Percentiles rank a stretch among this genome's conserved stretches.
These are phyloP conservation scores for Shiraia bambusicola DNA, from an alignment of 2,329 filamentous ascomycete genomes.

Conservation along the genomic window DNA sequence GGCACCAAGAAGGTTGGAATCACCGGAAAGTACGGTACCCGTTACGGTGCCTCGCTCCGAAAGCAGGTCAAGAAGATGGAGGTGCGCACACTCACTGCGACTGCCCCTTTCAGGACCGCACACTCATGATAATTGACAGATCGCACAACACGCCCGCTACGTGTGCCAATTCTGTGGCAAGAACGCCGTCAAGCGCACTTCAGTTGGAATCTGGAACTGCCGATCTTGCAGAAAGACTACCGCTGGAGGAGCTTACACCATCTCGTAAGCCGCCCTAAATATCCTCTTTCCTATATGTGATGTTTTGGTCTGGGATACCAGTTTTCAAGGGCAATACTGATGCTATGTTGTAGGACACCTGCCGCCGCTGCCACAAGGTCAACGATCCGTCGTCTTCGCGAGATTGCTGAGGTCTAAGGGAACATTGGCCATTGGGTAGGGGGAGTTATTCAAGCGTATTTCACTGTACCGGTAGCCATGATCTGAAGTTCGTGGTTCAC, in stretches of 20 bases:
- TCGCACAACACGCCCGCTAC: slow-evolving; percentile 97
- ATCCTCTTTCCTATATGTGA: not conserved
- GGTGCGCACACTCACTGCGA: slow-evolving; percentile 26
- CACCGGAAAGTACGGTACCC: slow-evolving; percentile 95
- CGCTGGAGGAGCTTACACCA: slow-evolving; percentile 90
- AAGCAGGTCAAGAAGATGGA: slow-evolving; percentile 99
- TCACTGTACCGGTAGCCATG: slow-evolving; percentile 36
- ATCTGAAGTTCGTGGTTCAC: slow-evolving; percentile 30
- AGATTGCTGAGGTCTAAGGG: slow-evolving; percentile 90
- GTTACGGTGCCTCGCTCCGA: slow-evolving; percentile 98
- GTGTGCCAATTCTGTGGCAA: slow-evolving; percentile 92
- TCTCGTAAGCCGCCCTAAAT: slow-evolving; percentile 70
- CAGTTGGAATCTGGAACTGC: slow-evolving; percentile 97
- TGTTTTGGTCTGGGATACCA: not conserved
- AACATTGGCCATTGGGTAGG: slow-evolving; percentile 31
- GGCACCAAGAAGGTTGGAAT: slow-evolving; percentile 75
- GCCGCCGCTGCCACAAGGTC: slow-evolving; percentile 93
- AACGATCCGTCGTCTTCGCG: slow-evolving; percentile 93
- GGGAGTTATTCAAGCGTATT: slow-evolving; percentile 41
- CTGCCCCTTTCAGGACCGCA: slow-evolving; percentile 8
- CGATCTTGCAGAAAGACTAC: slow-evolving; percentile 91
- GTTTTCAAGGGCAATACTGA: slow-evolving; percentile 24
- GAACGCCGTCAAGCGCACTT: slow-evolving; percentile 84
- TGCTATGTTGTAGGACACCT: slow-evolving; percentile 66
- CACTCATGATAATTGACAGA: slow-evolving; percentile 47